Conservation (phyloP, 331 rosid species). For the Phaseolus coccineus region DNA sequence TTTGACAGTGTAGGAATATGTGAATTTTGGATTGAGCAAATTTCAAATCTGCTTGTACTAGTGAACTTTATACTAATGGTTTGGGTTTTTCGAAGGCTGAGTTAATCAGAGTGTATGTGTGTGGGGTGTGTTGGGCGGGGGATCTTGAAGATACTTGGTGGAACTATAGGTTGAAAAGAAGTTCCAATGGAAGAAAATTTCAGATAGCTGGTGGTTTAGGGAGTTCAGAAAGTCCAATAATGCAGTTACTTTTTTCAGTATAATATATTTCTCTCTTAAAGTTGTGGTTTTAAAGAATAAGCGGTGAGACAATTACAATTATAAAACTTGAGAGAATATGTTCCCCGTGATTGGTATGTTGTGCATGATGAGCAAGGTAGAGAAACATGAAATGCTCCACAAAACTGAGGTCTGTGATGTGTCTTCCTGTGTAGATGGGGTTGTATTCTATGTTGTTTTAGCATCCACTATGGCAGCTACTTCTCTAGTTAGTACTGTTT, state of each 20-base stretch:
- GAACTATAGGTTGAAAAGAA: constrained; percentile 16
- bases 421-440: neutral
- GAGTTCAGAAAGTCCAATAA: neutral
- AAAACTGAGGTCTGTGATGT: neutral
- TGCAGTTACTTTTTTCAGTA: neutral
- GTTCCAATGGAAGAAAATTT: neutral
- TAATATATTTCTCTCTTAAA: neutral
- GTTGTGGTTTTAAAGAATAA: neutral
- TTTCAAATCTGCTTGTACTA: neutral
- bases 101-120: neutral
- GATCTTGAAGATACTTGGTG: constrained; percentile 6
- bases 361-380: neutral
- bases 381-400: constrained; percentile 16
- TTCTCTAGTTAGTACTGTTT: neutral
- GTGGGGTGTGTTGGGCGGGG: neutral
- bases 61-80: neutral
- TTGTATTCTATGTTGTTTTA: neutral
- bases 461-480: neutral
- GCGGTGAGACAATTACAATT: neutral
- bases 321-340: neutral
- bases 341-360: neutral
- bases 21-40: neutral
- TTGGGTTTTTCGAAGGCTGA: neutral
- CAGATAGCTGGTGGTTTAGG: constrained; percentile 8
- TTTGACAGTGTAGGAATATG: neutral